phyloP scores from a whole-genome alignment of 2,329 filamentous ascomycete species.

The Fusarium piperis region DNA sequence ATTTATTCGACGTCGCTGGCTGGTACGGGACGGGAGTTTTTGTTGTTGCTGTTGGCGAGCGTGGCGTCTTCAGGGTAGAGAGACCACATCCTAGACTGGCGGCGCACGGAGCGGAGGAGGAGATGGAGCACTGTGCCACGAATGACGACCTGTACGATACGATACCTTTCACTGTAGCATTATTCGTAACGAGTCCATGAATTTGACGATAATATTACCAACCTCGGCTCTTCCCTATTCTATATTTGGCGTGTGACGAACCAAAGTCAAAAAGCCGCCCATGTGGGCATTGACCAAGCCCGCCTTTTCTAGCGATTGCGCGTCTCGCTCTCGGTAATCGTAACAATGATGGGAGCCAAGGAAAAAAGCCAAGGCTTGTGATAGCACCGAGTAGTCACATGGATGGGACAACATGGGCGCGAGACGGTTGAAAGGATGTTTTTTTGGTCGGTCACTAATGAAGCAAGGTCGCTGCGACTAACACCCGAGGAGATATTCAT shows the following conservation, averaged over 20 bases:
- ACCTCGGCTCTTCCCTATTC: background rate
- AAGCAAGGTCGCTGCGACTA: background rate
- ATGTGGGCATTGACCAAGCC: background rate
- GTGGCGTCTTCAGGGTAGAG: conserved; percentile 30
- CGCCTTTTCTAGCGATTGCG: conserved; percentile 4
- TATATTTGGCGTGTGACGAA: conserved; percentile 8
- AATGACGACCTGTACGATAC: conserved; percentile 23
- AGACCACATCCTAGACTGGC: conserved; percentile 9
- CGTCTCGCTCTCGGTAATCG: background rate
- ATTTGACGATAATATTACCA: conserved; percentile 7
- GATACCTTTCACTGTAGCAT: conserved; percentile 27
- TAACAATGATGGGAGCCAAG: conserved; percentile 18
- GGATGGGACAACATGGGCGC: background rate
- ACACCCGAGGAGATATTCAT: background rate
- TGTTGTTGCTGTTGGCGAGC: conserved; percentile 18
- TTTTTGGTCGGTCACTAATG: background rate
- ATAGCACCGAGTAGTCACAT: conserved; percentile 1
- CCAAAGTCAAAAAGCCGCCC: background rate
- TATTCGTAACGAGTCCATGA: conserved; percentile 39
- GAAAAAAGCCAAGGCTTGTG: conserved; percentile 12
- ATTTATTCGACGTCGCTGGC: conserved; percentile 38
- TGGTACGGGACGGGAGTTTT: conserved; percentile 39
- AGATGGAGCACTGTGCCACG: conserved; percentile 22
- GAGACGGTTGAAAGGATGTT: background rate
- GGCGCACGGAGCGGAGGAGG: conserved; percentile 7